phyloP scores from a whole-genome alignment of 164 flowering plant genomes.

The Berberis thunbergii region DNA sequence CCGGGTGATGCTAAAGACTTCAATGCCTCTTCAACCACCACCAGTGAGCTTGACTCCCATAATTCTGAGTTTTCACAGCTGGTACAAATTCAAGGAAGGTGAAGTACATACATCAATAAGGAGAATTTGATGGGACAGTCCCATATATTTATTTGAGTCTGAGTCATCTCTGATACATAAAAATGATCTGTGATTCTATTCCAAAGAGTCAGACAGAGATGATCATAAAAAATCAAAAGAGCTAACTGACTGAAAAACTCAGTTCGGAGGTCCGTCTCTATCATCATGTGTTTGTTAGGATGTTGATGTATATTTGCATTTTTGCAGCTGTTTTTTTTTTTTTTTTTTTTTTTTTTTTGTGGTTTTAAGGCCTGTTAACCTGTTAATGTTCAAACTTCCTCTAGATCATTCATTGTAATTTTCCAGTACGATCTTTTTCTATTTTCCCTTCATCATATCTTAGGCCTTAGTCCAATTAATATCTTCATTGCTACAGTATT shows the following conservation, averaged over 20 bases:
- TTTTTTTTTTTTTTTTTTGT: background rate
- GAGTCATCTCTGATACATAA: background rate
- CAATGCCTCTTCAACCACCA: background rate
- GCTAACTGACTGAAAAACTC: background rate
- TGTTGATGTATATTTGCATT: constrained; percentile 2
- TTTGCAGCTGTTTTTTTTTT: no score
- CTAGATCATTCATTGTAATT: background rate
- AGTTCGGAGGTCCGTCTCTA: no score
- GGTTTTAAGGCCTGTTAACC: background rate
- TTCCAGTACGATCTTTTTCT: background rate
- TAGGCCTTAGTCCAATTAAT: background rate
- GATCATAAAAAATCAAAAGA: background rate
- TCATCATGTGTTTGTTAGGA: constrained; percentile 1
- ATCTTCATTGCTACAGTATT: no score
- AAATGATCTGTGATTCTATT: background rate
- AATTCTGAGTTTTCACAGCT: constrained; percentile 32
- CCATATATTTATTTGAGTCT: background rate
- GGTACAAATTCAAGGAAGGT: constrained; percentile 43
- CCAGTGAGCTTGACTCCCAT: constrained; percentile 22
- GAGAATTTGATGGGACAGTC: background rate
- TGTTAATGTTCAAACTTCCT: constrained; percentile 1
- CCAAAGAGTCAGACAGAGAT: background rate
- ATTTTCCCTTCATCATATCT: background rate
- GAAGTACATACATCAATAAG: constrained; percentile 1
- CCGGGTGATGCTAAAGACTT: constrained; percentile 2